These are phyloP conservation scores for Penicillium sp. DNA, from an alignment of 2,329 filamentous ascomycete species.

Conservation along the genomic window DNA sequence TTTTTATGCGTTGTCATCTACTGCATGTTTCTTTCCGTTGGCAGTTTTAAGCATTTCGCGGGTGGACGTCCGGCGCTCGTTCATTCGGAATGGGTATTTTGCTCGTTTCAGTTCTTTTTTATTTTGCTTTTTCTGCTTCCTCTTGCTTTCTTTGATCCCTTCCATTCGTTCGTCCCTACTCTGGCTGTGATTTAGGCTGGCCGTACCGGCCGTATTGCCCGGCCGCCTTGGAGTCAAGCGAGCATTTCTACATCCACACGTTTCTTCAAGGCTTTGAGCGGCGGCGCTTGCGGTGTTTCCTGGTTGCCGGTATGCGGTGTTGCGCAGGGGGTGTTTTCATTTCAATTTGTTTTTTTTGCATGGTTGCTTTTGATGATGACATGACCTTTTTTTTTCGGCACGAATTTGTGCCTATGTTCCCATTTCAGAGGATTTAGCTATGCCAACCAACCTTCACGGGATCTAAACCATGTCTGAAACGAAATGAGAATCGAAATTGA, in stretches of 20 bases:
- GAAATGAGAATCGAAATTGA: neutral
- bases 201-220: neutral
- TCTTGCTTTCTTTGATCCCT: slow-evolving; percentile 7
- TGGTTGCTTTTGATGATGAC: slow-evolving; percentile 28
- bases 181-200: neutral
- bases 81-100: neutral
- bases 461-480: neutral
- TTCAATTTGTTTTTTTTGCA: slow-evolving; percentile 12
- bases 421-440: slow-evolving; percentile 6
- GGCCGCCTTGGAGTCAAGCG: neutral
- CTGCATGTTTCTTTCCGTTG: slow-evolving; percentile 27
- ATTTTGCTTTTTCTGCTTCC: slow-evolving; percentile 12
- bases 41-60: slow-evolving; percentile 25
- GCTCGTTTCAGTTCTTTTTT: neutral
- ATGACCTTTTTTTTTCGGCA: slow-evolving; percentile 23
- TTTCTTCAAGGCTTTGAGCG: slow-evolving; percentile 28
- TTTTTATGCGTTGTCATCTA: slow-evolving; percentile 32
- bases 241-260: slow-evolving; percentile 2
- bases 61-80: slow-evolving; percentile 16
- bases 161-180: neutral
- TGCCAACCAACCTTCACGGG: neutral
- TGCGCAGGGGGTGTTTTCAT: slow-evolving; percentile 18
- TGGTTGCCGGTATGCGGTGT: slow-evolving; percentile 23
- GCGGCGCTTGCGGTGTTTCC: slow-evolving; percentile 36
- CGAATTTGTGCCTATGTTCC: neutral